A percentile compares a stretch with the other conserved stretches of the same genome.
phyloP scores from a whole-genome alignment of 1,139 yeast genomes.

The Geotrichum klebahnii region DNA sequence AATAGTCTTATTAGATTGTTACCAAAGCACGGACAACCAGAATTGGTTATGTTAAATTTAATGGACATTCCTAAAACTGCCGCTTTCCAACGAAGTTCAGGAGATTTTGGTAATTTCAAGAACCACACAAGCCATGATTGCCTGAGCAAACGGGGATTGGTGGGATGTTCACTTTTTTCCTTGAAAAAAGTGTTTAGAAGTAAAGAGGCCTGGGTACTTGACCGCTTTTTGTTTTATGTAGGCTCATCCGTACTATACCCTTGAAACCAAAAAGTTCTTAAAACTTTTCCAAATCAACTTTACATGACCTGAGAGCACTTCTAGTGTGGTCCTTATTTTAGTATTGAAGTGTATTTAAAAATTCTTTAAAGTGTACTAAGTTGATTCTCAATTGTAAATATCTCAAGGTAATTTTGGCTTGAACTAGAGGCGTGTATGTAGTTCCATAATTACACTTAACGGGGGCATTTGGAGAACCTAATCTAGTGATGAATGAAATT shows the following conservation, averaged over 20 bases:
- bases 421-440: no score
- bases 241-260: conserved; percentile 11
- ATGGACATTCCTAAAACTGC: conserved; percentile 19
- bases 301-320: neutral
- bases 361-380: no score
- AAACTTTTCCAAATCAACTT: neutral
- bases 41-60: conserved; percentile 12
- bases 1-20: conserved; percentile 16
- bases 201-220: conserved; percentile 5
- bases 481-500: no score
- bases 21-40: conserved; percentile 16
- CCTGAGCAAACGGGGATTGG: conserved; percentile 1
- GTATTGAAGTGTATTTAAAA: no score
- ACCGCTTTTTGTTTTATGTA: conserved; percentile 14
- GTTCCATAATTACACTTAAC: no score
- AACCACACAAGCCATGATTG: neutral
- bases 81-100: neutral
- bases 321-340: no score
- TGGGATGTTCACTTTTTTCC: conserved; percentile 10
- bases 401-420: no score
- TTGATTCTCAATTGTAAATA: no score
- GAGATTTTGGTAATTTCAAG: neutral
- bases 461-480: no score
- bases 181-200: conserved; percentile 9
- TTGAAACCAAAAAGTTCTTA: neutral